Evolutionary conservation across 148 eudicot species (phyloP).

Genomic region (Dysphania ambrosioides): DNA sequence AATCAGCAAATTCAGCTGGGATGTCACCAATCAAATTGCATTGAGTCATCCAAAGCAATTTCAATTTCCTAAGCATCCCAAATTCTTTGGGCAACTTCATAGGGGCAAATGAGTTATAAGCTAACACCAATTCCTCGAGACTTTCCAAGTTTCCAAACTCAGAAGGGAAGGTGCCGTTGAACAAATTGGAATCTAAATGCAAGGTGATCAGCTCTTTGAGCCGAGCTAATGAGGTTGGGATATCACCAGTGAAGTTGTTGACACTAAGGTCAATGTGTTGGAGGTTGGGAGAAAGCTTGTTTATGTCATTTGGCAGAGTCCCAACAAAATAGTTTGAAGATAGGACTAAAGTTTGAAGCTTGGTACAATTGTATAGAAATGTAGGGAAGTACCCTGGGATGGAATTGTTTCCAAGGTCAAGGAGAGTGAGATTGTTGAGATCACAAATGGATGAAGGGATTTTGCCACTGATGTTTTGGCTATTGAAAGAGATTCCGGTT

Average conservation of each 20-base stretch:
- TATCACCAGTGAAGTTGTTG: constrained; percentile 62
- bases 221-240: constrained; percentile 53
- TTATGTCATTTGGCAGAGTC: constrained; percentile 48
- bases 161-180: constrained; percentile 54
- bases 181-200: constrained; percentile 34
- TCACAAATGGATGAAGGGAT: constrained; percentile 60
- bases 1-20: constrained; percentile 40
- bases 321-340: constrained; percentile 57
- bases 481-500: constrained; percentile 32
- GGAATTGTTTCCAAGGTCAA: constrained; percentile 44
- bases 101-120: constrained; percentile 35
- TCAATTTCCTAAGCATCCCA: constrained; percentile 39
- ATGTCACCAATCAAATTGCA: constrained; percentile 53
- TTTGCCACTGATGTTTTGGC: constrained; percentile 15
- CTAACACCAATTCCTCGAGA: constrained; percentile 36
- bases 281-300: constrained; percentile 40
- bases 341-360: constrained; percentile 42
- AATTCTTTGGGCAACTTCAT: constrained; percentile 40
- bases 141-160: constrained; percentile 50
- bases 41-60: constrained; percentile 33
- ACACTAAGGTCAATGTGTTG: constrained; percentile 40
- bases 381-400: constrained; percentile 51
- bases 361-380: constrained; percentile 45
- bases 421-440: constrained; percentile 38
- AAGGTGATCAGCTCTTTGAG: constrained; percentile 35